Conservation (phyloP, 805 yeast species). For the Ogataea trehalophila region DNA sequence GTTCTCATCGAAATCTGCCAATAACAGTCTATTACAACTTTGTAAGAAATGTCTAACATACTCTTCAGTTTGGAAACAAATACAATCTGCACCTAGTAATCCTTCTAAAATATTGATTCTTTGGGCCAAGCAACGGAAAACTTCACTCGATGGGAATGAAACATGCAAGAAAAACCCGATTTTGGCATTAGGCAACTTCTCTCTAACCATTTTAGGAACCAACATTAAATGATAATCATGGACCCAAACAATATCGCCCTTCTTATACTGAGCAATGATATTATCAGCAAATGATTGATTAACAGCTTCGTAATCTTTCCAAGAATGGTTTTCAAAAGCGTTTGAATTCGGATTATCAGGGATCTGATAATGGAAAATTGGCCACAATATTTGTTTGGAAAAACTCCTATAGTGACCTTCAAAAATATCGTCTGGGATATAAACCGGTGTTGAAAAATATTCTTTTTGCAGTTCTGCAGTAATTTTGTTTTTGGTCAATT, state of each 20-base stretch:
- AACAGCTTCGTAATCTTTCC: constrained; percentile 74
- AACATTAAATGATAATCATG: constrained; percentile 90
- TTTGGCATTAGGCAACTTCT: constrained; percentile 70
- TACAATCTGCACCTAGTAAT: constrained; percentile 80
- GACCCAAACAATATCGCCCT: constrained; percentile 82
- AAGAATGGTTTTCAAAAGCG: constrained; percentile 93
- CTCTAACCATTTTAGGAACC: constrained; percentile 80
- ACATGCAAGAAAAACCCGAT: constrained; percentile 92
- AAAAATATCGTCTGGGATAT: constrained; percentile 72
- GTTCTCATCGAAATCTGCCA: constrained; percentile 70
- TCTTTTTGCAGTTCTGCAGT: constrained; percentile 39
- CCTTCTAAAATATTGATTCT: constrained; percentile 74
- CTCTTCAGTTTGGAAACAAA: constrained; percentile 89
- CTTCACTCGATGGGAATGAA: constrained; percentile 93
- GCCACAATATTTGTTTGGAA: constrained; percentile 95
- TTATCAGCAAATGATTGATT: constrained; percentile 79
- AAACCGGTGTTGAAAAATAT: constrained; percentile 59
- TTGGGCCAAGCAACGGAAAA: constrained; percentile 89
- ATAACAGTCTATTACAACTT: constrained; percentile 76
- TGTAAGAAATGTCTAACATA: constrained; percentile 92
- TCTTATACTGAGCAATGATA: constrained; percentile 60
- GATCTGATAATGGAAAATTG: constrained; percentile 86
- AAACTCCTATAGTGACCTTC: constrained; percentile 89
- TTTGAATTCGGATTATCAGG: constrained; percentile 93
- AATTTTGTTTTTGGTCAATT: constrained; percentile 49